Evolutionary conservation across 2,329 filamentous ascomycete genomes (phyloP).

Genomic region (Tolypocladium nubicola): DNA sequence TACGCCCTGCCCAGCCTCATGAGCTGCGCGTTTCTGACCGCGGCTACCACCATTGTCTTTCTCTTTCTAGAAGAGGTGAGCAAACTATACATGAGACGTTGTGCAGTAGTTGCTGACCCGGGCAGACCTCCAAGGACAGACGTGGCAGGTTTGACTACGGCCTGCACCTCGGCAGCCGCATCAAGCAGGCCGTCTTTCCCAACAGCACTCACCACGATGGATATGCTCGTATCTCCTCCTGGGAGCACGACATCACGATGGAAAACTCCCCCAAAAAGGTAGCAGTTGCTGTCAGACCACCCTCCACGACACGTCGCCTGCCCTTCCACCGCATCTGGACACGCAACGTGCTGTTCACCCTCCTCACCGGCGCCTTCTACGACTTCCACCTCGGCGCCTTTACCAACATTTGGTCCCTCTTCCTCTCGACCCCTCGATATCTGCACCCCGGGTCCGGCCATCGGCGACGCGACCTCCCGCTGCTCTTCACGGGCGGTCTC

Average conservation of each 20-base stretch:
- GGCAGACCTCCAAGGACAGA: conserved; percentile 34
- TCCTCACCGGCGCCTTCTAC: conserved; percentile 57
- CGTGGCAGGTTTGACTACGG: conserved; percentile 35
- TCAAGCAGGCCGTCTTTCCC: conserved; percentile 18
- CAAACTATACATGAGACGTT: conserved; percentile 51
- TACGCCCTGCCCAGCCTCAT: conserved; percentile 46
- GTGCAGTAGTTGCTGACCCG: conserved; percentile 27
- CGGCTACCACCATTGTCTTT: conserved; percentile 33
- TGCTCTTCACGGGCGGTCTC: conserved; percentile 63
- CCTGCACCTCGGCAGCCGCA: conserved; percentile 21
- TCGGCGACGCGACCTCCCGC: conserved; percentile 30
- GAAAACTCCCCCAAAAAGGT: background rate
- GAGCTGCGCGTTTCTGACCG: conserved; percentile 35
- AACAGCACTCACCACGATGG: conserved; percentile 13
- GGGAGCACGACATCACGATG: conserved; percentile 28
- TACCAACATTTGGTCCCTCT: conserved; percentile 66
- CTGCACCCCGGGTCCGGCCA: conserved; percentile 29
- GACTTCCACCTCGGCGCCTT: conserved; percentile 67
- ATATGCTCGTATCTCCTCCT: conserved; percentile 18
- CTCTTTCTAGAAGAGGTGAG: conserved; percentile 46
- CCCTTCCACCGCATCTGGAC: conserved; percentile 46
- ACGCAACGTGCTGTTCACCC: conserved; percentile 40
- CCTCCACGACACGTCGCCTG: conserved; percentile 27
- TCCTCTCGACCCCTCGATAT: conserved; percentile 58
- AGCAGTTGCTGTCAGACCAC: background rate